A percentile compares a stretch with the other conserved stretches of the same genome.
phyloP scores from a whole-genome alignment of 2,329 filamentous ascomycete species.

The Lojkania enalia region DNA sequence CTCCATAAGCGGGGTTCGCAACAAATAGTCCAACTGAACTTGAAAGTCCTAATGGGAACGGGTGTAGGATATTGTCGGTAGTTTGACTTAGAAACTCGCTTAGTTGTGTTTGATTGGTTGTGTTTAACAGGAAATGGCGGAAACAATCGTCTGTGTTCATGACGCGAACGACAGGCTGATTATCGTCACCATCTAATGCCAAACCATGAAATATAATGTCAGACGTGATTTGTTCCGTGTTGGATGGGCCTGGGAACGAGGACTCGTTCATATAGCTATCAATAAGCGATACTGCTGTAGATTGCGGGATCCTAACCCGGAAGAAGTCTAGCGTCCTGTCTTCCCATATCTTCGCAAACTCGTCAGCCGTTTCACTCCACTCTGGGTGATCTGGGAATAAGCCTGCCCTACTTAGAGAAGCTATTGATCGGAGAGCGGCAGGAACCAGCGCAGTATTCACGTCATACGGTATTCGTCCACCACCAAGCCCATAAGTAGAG shows the following conservation, averaged over 20 bases:
- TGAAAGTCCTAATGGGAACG: slow-evolving; percentile 63
- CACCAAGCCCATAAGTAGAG: slow-evolving; percentile 62
- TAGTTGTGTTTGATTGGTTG: slow-evolving; percentile 60
- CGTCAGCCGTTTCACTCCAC: slow-evolving; percentile 52
- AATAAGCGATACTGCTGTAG: slow-evolving; percentile 53
- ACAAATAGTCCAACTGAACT: slow-evolving; percentile 62
- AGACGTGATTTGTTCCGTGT: slow-evolving; percentile 47
- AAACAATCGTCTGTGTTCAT: slow-evolving; percentile 69
- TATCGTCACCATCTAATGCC: slow-evolving; percentile 57
- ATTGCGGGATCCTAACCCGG: slow-evolving; percentile 48
- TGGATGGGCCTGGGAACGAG: slow-evolving; percentile 51
- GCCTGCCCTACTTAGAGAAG: slow-evolving; percentile 53
- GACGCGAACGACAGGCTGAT: slow-evolving; percentile 56
- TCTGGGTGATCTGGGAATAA: slow-evolving; percentile 56
- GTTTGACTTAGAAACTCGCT: slow-evolving; percentile 60
- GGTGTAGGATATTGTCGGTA: slow-evolving; percentile 59
- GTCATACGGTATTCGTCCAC: slow-evolving; percentile 66
- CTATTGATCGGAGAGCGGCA: slow-evolving; percentile 63
- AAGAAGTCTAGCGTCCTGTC: slow-evolving; percentile 64
- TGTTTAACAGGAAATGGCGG: slow-evolving; percentile 64
- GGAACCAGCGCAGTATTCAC: slow-evolving; percentile 67
- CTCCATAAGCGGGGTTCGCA: slow-evolving; percentile 63
- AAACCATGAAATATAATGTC: slow-evolving; percentile 60
- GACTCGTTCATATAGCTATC: slow-evolving; percentile 52
- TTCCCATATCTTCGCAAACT: slow-evolving; percentile 65